Evolutionary conservation across 306 rosid species (phyloP), one percentile per base, ranked within the genome.

Genomic region (Begonia fuchsioides): DNA sequence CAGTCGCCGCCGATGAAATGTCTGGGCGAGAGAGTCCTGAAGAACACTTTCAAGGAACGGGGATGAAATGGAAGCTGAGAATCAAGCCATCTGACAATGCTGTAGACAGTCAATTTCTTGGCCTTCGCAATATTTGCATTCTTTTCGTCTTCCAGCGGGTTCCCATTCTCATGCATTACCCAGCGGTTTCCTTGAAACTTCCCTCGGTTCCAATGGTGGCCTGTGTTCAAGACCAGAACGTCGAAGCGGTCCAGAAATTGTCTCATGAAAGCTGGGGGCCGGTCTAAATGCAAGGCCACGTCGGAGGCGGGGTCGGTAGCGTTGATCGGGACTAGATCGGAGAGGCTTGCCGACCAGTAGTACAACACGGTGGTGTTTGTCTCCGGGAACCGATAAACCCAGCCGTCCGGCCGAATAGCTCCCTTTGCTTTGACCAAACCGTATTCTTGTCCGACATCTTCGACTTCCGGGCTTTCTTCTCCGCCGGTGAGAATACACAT

Each of bases 201-300:
- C 44, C 92, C 92, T 58, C 83, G 68, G 72, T 90, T 82, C 96
- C 98, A 90, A 52, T 85, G 95, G 72, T 90, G 98, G 35, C 96
- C 96, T 4, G 98, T 85, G 58, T 90, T 90, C 39, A 90, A 86
- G 71, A 90, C 80, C 73, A 90, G 73, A 45, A 85, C 87, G 60
- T 85, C 52, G 55, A 92, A 85, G 38, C 57, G 59, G 38, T 65
- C 67, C 53, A 92, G 78, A 66, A 49, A 85, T 66, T 38, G 65
- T 16, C 80, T 73, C 76, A 92, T 55, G 64, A 92, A 82, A 49
- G 96, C 87, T 0, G 96, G 83, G 1, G 98, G 81, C 9, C 79
- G 88, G 46, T 92, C 96, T 68, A 92, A 73, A 66, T 92, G 98
- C 98, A 92, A 82, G 20, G 94, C 85, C 44, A 92, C 38, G 43